Percentiles rank a stretch among this genome's conserved stretches.
phyloP scores from a whole-genome alignment of 73 alveolate species.

The Paramecium sonneborni region DNA sequence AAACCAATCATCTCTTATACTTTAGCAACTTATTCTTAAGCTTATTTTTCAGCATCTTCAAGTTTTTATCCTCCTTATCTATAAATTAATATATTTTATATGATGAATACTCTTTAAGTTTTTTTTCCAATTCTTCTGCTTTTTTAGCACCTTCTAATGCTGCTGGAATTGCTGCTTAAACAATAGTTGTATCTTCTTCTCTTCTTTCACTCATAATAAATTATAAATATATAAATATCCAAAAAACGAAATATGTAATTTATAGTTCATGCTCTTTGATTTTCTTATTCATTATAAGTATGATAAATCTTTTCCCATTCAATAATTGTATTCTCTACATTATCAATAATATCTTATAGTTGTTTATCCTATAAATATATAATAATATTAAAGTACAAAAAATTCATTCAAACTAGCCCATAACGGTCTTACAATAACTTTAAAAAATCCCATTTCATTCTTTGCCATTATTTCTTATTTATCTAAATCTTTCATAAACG shows the following conservation, averaged over 20 bases:
- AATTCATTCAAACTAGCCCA: constrained; percentile 66
- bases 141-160: constrained; percentile 7
- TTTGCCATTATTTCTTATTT: constrained; percentile 51
- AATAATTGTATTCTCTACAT: constrained; percentile 39
- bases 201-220: constrained; percentile 16
- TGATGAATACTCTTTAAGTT: background rate
- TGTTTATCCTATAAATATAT: background rate
- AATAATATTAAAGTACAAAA: background rate
- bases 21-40: background rate
- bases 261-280: background rate
- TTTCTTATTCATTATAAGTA: background rate
- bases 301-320: constrained; percentile 39
- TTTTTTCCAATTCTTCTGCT: constrained; percentile 10
- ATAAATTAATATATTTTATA: background rate
- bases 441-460: constrained; percentile 62
- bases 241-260: background rate
- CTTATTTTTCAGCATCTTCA: constrained; percentile 2
- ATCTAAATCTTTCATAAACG: constrained; percentile 62
- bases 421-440: constrained; percentile 66
- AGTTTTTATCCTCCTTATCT: constrained; percentile 15
- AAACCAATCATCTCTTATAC: background rate
- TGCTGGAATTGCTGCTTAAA: constrained; percentile 8
- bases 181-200: constrained; percentile 6
- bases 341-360: background rate
- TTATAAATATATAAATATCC: background rate